phyloP scores from a whole-genome alignment of 1,284 basidiomycete species.

The Fomitopsis schrenkii region DNA sequence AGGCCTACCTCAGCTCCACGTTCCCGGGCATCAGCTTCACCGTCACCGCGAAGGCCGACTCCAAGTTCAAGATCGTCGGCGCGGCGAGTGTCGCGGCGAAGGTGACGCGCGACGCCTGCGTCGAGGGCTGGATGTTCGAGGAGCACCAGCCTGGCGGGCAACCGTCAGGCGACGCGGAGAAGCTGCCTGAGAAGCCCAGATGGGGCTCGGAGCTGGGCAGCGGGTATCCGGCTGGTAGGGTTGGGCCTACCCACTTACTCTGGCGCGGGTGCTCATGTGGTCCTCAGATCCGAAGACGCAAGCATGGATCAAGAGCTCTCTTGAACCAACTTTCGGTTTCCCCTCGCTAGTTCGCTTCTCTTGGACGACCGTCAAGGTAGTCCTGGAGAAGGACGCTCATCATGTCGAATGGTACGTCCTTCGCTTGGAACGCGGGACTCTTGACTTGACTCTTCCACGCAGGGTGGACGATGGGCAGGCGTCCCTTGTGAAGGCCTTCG shows the following conservation, averaged over 20 bases:
- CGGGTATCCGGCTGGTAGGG: slow-evolving; percentile 72
- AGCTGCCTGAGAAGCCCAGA: background rate
- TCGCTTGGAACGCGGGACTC: background rate
- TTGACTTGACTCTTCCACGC: background rate
- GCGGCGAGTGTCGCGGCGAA: slow-evolving; percentile 97
- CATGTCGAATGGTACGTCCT: slow-evolving; percentile 70
- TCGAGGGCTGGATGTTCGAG: slow-evolving; percentile 83
- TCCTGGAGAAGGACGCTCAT: slow-evolving; percentile 80
- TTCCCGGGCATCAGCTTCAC: slow-evolving; percentile 88
- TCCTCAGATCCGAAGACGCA: slow-evolving; percentile 86
- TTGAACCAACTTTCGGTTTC: slow-evolving; percentile 92
- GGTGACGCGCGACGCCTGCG: slow-evolving; percentile 89
- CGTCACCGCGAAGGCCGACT: slow-evolving; percentile 91
- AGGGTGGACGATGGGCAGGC: slow-evolving; percentile 83
- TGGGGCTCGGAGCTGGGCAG: slow-evolving; percentile 59
- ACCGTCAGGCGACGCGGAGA: slow-evolving; percentile 2
- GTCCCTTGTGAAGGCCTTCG: slow-evolving; percentile 71
- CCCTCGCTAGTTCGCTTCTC: slow-evolving; percentile 91
- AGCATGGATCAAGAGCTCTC: slow-evolving; percentile 72
- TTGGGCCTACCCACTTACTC: background rate
- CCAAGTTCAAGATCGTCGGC: slow-evolving; percentile 93
- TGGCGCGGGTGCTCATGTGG: background rate
- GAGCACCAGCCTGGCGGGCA: slow-evolving; percentile 36
- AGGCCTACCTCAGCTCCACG: slow-evolving; percentile 70
- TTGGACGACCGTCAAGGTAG: slow-evolving; percentile 91